Percentiles rank a stretch among this genome's conserved stretches.
phyloP scores from a whole-genome alignment of 1,284 basidiomycete genomes.

The Chalciporus sp. region DNA sequence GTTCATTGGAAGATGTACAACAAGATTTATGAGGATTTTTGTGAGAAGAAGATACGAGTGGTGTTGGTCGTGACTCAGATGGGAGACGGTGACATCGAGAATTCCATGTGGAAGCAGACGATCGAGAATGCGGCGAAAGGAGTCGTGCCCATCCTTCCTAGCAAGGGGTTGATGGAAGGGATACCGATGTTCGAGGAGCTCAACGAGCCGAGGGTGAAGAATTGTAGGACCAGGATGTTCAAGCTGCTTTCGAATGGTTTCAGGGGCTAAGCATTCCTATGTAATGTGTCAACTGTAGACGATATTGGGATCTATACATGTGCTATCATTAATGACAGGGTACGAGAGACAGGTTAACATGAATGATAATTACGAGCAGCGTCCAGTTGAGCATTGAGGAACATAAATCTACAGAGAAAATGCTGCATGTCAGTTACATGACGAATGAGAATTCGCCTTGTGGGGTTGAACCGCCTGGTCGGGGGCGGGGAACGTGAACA shows the following conservation, averaged over 20 bases:
- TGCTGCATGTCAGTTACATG: neutral
- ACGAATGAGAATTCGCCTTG: no score
- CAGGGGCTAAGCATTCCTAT: neutral
- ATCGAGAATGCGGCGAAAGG: slow-evolving; percentile 13
- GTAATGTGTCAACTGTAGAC: neutral
- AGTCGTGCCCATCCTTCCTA: slow-evolving; percentile 16
- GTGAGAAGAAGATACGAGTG: slow-evolving; percentile 11
- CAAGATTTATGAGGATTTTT: slow-evolving; percentile 22
- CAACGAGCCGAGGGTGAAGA: slow-evolving; percentile 17
- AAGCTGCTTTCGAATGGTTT: slow-evolving; percentile 20
- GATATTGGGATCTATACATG: neutral
- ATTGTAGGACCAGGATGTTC: slow-evolving; percentile 25
- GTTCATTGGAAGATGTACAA: slow-evolving; percentile 26
- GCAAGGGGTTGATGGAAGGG: slow-evolving; percentile 16
- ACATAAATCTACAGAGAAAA: neutral
- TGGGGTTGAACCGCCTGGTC: neutral
- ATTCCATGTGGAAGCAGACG: slow-evolving; percentile 19
- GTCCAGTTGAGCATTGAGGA: no score
- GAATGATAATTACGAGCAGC: neutral
- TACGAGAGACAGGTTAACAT: neutral
- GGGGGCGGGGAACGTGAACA: neutral
- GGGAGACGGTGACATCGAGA: slow-evolving; percentile 6
- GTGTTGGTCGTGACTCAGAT: slow-evolving; percentile 38
- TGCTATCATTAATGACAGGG: neutral
- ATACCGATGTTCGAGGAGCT: slow-evolving; percentile 17